Conservation (phyloP, 495 filamentous ascomycete genomes). For the Talaromyces stipitatus region DNA sequence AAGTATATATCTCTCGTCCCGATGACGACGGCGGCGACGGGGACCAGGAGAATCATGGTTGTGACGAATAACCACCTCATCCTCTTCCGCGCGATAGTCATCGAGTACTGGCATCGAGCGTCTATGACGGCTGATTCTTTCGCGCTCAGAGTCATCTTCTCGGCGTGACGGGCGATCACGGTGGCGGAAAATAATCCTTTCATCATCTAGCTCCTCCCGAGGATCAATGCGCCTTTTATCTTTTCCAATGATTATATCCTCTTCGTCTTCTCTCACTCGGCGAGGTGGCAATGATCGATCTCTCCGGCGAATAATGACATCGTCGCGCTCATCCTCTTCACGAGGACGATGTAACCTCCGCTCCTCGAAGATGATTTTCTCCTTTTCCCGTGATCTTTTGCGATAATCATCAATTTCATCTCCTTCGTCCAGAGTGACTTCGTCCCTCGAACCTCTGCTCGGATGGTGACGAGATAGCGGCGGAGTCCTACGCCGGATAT, state of each 20-base stretch:
- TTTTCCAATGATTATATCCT: background rate
- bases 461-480: slow-evolving; percentile 10
- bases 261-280: slow-evolving; percentile 7
- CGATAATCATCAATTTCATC: background rate
- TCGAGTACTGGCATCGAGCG: background rate
- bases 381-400: background rate
- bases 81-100: background rate
- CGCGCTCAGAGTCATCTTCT: background rate
- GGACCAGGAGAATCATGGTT: slow-evolving; percentile 10
- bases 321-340: slow-evolving; percentile 15
- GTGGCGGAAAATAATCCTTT: background rate
- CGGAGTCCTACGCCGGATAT: slow-evolving; percentile 12
- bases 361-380: slow-evolving; percentile 14
- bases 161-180: background rate
- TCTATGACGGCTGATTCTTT: background rate
- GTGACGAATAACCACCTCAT: slow-evolving; percentile 9
- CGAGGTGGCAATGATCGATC: slow-evolving; percentile 9
- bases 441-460: slow-evolving; percentile 11
- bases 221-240: background rate
- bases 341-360: slow-evolving; percentile 8
- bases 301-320: slow-evolving; percentile 13
- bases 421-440: slow-evolving; percentile 14
- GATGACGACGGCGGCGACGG: background rate
- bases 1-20: background rate
- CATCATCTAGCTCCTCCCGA: background rate